Evolutionary conservation across 225 moss, liverwort and hornwort species (phyloP).

Genomic region (Pseudoscleropodium purum): DNA sequence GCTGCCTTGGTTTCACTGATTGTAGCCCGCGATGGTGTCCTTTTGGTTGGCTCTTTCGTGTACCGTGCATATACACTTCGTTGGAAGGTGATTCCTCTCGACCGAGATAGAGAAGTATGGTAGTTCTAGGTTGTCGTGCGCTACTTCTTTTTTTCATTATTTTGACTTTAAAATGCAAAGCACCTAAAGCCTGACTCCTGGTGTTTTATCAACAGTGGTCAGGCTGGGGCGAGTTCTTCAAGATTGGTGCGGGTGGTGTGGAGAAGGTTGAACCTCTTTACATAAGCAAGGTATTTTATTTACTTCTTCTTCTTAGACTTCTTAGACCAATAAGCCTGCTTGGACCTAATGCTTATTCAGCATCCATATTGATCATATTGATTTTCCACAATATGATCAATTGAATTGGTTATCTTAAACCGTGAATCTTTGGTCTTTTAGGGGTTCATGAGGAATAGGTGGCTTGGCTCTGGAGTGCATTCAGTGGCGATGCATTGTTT

Average conservation of each 20-base stretch:
- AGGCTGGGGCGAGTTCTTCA: conserved; percentile 77
- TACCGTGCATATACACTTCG: conserved; percentile 77
- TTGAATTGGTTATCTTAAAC: background rate
- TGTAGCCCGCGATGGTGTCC: conserved; percentile 91
- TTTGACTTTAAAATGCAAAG: background rate
- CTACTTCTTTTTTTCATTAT: background rate
- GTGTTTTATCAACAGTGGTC: conserved; percentile 54
- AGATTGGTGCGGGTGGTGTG: conserved; percentile 67
- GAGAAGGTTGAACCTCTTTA: conserved; percentile 76
- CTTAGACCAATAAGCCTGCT: background rate
- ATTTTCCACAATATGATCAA: background rate
- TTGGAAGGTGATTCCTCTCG: conserved; percentile 62
- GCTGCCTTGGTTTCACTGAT: conserved; percentile 94
- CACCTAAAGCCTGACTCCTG: background rate
- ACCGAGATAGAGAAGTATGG: background rate
- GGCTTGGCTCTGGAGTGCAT: background rate
- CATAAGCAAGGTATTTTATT: conserved; percentile 69
- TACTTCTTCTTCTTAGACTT: background rate
- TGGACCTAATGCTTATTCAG: background rate
- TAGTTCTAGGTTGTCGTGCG: background rate
- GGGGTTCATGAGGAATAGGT: background rate
- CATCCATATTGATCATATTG: background rate
- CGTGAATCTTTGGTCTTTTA: background rate
- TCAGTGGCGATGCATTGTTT: background rate
- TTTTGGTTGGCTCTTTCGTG: conserved; percentile 73